Evolutionary conservation across 2,329 filamentous ascomycete genomes (phyloP).

Genomic region (Pestalotiopsis sp.): DNA sequence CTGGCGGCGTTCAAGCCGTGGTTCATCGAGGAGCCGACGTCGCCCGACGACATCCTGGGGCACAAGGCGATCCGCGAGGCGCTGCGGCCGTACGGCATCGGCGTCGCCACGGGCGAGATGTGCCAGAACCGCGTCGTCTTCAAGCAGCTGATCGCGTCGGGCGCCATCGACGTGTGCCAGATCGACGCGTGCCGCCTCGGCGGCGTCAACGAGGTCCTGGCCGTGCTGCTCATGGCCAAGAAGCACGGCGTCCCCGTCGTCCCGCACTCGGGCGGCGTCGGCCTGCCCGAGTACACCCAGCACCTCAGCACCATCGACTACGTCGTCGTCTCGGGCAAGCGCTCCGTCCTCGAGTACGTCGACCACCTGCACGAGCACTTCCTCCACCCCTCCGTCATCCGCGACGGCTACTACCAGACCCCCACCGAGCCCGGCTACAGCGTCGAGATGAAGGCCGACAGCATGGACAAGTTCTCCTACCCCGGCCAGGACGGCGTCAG

Average conservation of each 20-base stretch:
- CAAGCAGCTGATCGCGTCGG: constrained; percentile 83
- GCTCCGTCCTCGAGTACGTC: constrained; percentile 85
- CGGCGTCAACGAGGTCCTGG: constrained; percentile 88
- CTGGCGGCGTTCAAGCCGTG: constrained; percentile 83
- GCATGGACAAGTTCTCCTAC: constrained; percentile 79
- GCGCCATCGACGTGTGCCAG: constrained; percentile 86
- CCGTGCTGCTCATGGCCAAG: constrained; percentile 84
- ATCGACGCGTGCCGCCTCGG: constrained; percentile 89
- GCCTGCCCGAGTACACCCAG: constrained; percentile 91
- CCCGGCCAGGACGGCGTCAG: constrained; percentile 77
- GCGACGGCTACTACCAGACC: constrained; percentile 86
- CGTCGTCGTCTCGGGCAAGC: constrained; percentile 80
- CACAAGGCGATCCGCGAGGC: constrained; percentile 85
- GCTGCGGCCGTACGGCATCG: constrained; percentile 73
- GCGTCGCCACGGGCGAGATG: constrained; percentile 92
- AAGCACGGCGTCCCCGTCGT: constrained; percentile 82
- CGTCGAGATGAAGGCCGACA: constrained; percentile 89
- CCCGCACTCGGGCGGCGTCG: constrained; percentile 87
- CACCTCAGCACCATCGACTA: constrained; percentile 93
- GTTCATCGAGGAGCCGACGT: constrained; percentile 95
- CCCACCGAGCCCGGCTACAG: constrained; percentile 83
- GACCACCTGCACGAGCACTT: constrained; percentile 96
- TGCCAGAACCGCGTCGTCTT: constrained; percentile 94
- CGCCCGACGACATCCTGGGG: constrained; percentile 85
- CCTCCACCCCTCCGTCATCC: constrained; percentile 76